phyloP scores from a whole-genome alignment of 2,329 filamentous ascomycete species.

The Cercospora sp. region DNA sequence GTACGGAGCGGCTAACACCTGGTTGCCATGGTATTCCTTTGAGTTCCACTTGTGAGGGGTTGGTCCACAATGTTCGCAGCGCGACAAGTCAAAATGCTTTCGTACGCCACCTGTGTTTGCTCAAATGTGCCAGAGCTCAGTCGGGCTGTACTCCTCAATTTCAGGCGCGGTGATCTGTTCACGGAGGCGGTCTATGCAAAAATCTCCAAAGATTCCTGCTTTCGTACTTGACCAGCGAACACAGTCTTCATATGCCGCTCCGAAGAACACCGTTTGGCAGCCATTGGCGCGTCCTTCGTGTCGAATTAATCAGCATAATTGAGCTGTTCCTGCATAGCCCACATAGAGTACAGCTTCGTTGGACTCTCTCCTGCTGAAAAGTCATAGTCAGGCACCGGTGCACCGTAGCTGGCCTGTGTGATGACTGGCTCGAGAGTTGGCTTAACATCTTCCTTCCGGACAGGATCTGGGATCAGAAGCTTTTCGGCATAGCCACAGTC shows the following conservation, averaged over 20 bases:
- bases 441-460: conserved; percentile 14
- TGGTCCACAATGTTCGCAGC: neutral
- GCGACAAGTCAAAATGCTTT: neutral
- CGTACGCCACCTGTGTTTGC: neutral
- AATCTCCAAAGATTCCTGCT: neutral
- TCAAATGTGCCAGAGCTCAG: neutral
- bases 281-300: neutral
- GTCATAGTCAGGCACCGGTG: conserved; percentile 14
- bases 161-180: neutral
- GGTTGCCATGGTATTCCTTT: neutral
- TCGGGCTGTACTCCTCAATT: neutral
- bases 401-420: conserved; percentile 7
- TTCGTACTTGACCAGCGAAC: neutral
- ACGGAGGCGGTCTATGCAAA: too few relatives aligned
- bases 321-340: conserved; percentile 36
- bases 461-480: conserved; percentile 27
- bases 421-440: neutral
- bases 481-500: conserved; percentile 27
- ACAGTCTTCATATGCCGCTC: neutral
- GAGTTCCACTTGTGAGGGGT: too few relatives aligned
- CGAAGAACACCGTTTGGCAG: neutral
- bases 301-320: conserved; percentile 2
- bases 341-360: conserved; percentile 41
- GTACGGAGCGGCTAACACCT: neutral
- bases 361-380: conserved; percentile 35